These are phyloP conservation scores for Bertia moriformis DNA, from an alignment of 2,329 filamentous ascomycete genomes.

Conservation along the genomic window DNA sequence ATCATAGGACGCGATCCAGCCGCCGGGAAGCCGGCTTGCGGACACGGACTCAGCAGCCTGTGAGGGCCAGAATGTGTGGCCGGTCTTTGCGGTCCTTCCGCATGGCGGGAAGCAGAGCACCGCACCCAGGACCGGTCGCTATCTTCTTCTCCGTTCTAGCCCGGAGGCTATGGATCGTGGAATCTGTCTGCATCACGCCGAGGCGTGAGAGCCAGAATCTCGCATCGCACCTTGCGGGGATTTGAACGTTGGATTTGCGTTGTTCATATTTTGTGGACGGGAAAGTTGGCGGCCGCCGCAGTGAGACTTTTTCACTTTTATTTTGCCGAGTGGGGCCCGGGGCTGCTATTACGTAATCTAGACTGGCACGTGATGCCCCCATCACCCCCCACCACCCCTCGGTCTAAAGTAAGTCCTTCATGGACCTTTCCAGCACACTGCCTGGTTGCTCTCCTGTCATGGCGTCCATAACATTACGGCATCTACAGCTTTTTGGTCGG, in stretches of 20 bases:
- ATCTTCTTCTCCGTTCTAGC: no score
- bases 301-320: not conserved
- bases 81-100: not conserved
- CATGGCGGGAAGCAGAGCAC: not conserved
- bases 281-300: not conserved
- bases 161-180: no score
- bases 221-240: not conserved
- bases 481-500: no score
- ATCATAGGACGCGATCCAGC: no score
- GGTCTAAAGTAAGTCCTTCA: not conserved
- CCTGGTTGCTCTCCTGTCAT: no score
- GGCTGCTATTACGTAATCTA: not conserved
- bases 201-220: not conserved
- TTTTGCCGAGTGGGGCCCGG: no score
- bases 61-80: not conserved
- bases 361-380: not conserved
- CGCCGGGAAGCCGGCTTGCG: no score
- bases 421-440: not conserved
- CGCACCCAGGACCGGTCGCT: not conserved
- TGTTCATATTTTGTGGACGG: not conserved
- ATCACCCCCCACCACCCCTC: not conserved
- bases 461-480: no score
- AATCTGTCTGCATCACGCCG: not conserved
- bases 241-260: not conserved
- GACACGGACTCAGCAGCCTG: no score